Evolutionary conservation across 2,329 filamentous ascomycete genomes (phyloP).

Genomic region (Incumbomyces delicatus): DNA sequence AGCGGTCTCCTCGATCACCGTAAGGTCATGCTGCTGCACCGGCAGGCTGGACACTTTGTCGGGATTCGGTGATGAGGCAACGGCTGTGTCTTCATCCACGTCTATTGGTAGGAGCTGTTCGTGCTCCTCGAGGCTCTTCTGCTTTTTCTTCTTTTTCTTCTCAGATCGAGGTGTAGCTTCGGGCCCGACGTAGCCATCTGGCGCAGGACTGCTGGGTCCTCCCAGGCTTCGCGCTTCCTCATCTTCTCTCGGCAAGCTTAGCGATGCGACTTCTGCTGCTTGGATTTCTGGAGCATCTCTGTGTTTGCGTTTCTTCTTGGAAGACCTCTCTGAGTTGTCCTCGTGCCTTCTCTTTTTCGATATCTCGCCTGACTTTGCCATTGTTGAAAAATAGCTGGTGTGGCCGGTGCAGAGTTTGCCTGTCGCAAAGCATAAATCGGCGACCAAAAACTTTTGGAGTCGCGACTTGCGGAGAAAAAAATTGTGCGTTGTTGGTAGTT

Average conservation of each 20-base stretch:
- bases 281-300: background rate
- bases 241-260: background rate
- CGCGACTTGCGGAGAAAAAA: no score
- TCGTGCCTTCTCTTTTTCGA: constrained; percentile 18
- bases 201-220: no score
- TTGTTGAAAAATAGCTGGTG: background rate
- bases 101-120: background rate
- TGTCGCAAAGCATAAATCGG: no score
- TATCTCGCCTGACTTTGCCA: background rate
- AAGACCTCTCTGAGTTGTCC: constrained; percentile 8
- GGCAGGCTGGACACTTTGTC: constrained; percentile 14
- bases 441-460: no score
- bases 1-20: background rate
- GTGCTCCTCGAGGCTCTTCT: background rate
- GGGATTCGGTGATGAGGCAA: background rate
- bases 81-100: background rate
- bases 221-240: background rate
- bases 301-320: constrained; percentile 10
- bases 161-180: background rate
- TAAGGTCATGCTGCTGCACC: constrained; percentile 15
- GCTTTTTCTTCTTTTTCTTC: background rate
- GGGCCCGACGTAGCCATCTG: background rate
- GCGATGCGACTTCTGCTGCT: background rate
- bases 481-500: no score
- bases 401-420: no score